Evolutionary conservation across 2,329 filamentous ascomycete species (phyloP).

Genomic region (Hymenoscyphus scutula): DNA sequence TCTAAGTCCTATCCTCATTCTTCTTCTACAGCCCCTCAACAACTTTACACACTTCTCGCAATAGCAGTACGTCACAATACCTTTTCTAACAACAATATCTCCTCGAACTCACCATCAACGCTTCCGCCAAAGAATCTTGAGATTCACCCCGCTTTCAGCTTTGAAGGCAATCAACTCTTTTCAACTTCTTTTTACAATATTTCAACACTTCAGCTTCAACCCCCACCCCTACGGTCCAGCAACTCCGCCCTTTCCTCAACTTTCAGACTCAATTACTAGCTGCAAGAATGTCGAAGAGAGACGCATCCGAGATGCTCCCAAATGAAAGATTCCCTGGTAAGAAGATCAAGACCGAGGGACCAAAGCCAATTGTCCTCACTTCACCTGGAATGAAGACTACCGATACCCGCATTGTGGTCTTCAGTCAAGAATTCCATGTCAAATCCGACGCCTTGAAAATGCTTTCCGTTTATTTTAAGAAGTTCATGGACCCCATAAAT

Average conservation of each 20-base stretch:
- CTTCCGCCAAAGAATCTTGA: background rate
- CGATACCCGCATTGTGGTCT: constrained; percentile 19
- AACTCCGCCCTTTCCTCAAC: background rate
- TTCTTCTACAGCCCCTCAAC: background rate
- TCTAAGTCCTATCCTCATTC: no score
- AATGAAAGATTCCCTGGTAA: background rate
- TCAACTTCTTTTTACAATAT: background rate
- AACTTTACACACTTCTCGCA: background rate
- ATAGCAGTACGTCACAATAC: background rate
- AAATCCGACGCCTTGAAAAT: constrained; percentile 12
- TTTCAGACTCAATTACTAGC: background rate
- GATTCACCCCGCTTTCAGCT: background rate
- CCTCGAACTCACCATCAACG: background rate
- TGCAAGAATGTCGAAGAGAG: background rate
- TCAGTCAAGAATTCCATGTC: constrained; percentile 20
- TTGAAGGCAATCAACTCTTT: background rate
- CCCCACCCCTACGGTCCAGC: background rate
- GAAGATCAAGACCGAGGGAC: background rate
- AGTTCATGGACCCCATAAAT: constrained; percentile 8
- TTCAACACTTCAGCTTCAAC: background rate
- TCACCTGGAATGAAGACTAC: constrained; percentile 11
- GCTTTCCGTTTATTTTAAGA: constrained; percentile 20
- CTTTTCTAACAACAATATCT: background rate
- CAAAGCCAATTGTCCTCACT: constrained; percentile 7
- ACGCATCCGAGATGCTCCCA: background rate